A percentile compares a stretch with the other conserved stretches of the same genome.
These are phyloP conservation scores for Wickerhamomyces alni DNA, from an alignment of 805 yeast genomes.

Conservation along the genomic window DNA sequence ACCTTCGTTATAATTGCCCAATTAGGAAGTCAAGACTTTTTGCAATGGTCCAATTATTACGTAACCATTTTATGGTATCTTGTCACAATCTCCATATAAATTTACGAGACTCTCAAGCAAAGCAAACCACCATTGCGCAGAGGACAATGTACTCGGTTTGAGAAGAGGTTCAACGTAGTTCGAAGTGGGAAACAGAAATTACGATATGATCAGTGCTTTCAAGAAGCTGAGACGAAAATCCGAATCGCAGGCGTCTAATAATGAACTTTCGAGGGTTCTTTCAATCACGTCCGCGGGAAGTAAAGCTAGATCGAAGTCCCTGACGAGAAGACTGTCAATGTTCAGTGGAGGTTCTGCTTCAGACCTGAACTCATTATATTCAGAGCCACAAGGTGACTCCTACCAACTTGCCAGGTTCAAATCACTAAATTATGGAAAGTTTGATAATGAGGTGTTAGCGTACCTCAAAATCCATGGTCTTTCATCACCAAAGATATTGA, in stretches of 20 bases:
- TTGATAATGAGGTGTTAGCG: conserved; percentile 12
- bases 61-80: too few relatives aligned
- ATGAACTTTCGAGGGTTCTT: neutral
- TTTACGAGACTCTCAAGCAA: too few relatives aligned
- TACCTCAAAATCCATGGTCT: conserved; percentile 18
- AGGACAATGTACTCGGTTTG: too few relatives aligned
- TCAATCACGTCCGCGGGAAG: conserved; percentile 1
- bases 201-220: conserved; percentile 1
- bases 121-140: too few relatives aligned
- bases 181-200: too few relatives aligned
- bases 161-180: too few relatives aligned
- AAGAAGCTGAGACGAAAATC: conserved; percentile 7
- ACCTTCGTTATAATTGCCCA: too few relatives aligned
- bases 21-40: too few relatives aligned
- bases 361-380: conserved; percentile 11
- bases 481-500: conserved; percentile 14
- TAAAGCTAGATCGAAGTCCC: conserved; percentile 7
- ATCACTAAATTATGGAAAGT: conserved; percentile 15
- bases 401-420: conserved; percentile 15
- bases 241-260: conserved; percentile 3
- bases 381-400: conserved; percentile 5
- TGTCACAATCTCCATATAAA: too few relatives aligned
- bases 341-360: conserved; percentile 10
- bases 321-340: conserved; percentile 14
- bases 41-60: too few relatives aligned